These are phyloP conservation scores for Diaporthe nobilis DNA, from an alignment of 2,329 filamentous ascomycete species.

Conservation along the genomic window DNA sequence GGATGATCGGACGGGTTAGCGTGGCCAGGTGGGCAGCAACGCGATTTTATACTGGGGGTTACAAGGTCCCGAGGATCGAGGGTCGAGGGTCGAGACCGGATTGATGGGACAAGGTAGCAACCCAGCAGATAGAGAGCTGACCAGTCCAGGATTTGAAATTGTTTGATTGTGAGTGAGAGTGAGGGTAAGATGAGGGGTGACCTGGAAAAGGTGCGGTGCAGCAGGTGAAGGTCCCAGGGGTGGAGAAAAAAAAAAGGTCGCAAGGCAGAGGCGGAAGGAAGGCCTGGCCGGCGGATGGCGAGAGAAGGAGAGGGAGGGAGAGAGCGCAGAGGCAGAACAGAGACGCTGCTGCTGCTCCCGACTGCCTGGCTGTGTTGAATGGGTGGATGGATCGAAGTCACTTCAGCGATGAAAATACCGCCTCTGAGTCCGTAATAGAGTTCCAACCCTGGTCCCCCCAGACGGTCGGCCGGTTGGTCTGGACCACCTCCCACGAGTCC, in stretches of 20 bases:
- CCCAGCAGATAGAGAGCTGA: conserved; percentile 28
- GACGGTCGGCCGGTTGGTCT: conserved; percentile 29
- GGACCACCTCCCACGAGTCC: conserved; percentile 24
- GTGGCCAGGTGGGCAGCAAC: conserved; percentile 41
- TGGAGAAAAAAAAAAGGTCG: conserved; percentile 17
- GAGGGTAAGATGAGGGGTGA: conserved; percentile 34
- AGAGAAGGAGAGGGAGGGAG: background rate
- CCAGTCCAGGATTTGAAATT: conserved; percentile 37
- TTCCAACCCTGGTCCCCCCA: conserved; percentile 33
- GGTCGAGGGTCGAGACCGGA: conserved; percentile 31
- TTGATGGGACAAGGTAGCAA: conserved; percentile 32
- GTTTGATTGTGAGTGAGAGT: conserved; percentile 35
- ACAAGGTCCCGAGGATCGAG: conserved; percentile 40
- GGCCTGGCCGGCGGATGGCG: conserved; percentile 7
- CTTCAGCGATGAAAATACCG: conserved; percentile 31
- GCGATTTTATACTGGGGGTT: conserved; percentile 42
- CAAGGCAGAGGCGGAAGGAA: conserved; percentile 27
- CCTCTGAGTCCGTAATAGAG: conserved; percentile 29
- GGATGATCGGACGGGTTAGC: conserved; percentile 43
- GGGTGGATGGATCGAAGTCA: conserved; percentile 28
- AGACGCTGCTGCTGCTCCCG: conserved; percentile 21
- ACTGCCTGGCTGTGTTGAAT: conserved; percentile 17
- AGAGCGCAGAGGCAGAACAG: background rate
- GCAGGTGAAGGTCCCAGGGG: conserved; percentile 24
- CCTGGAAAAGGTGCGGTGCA: conserved; percentile 28